Evolutionary conservation across 2,329 filamentous ascomycete species (phyloP).

Genomic region (Saccharata proteae): DNA sequence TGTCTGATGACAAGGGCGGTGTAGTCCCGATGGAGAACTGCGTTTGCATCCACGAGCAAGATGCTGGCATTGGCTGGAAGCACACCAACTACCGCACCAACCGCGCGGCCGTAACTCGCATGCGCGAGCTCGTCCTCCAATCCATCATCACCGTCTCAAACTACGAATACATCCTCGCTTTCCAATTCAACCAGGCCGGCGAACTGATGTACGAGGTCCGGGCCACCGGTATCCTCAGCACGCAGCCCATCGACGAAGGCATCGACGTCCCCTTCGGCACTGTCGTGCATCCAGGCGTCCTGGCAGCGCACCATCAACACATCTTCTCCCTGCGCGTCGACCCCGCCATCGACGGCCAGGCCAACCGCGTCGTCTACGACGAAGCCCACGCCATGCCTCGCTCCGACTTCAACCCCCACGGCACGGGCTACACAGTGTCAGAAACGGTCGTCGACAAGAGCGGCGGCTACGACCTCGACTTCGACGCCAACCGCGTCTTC

Average conservation of each 20-base stretch:
- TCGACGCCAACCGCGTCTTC: conserved; percentile 33
- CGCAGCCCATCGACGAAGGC: conserved; percentile 54
- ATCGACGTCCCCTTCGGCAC: conserved; percentile 54
- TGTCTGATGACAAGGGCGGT: conserved; percentile 48
- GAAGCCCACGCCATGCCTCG: conserved; percentile 49
- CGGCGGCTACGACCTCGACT: conserved; percentile 37
- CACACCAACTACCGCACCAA: conserved; percentile 60
- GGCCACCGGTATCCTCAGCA: conserved; percentile 56
- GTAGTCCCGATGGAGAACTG: conserved; percentile 51
- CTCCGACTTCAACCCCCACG: conserved; percentile 42
- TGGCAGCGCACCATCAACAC: conserved; percentile 63
- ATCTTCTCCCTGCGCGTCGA: conserved; percentile 50
- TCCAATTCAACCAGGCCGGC: conserved; percentile 59
- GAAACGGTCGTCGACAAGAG: conserved; percentile 38
- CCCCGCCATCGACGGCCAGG: conserved; percentile 33
- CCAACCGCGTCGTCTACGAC: conserved; percentile 37
- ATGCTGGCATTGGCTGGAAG: conserved; percentile 57
- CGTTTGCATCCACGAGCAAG: conserved; percentile 59
- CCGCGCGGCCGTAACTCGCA: conserved; percentile 49
- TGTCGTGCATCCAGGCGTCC: conserved; percentile 55
- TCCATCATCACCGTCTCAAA: conserved; percentile 61
- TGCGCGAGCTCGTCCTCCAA: conserved; percentile 54
- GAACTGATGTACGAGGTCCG: conserved; percentile 56
- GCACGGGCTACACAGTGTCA: conserved; percentile 35
- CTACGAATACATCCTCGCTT: conserved; percentile 63